These are phyloP conservation scores for Penstemon eatonii DNA, from an alignment of 257 asterid genomes.

Conservation along the genomic window DNA sequence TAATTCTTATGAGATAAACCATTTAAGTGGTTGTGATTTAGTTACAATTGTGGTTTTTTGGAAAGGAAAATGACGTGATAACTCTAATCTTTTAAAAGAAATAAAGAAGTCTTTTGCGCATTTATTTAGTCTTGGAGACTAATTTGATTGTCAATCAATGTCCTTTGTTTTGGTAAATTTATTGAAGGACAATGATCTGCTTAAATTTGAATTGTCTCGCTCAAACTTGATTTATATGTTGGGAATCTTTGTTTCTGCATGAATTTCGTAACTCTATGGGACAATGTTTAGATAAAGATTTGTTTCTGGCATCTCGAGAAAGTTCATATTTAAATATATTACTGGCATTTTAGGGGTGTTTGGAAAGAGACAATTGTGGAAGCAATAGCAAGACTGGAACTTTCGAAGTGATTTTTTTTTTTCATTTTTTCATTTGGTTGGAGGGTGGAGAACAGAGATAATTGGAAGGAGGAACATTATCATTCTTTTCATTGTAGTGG, in stretches of 20 bases:
- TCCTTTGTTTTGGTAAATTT: background rate
- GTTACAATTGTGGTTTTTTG: slow-evolving; percentile 20
- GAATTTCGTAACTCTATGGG: background rate
- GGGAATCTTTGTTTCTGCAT: background rate
- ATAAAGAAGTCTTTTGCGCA: slow-evolving; percentile 15
- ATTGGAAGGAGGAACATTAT: background rate
- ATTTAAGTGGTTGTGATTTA: slow-evolving; percentile 13
- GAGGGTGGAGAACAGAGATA: background rate
- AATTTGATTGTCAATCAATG: background rate
- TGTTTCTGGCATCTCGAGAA: background rate
- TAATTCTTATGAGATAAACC: slow-evolving; percentile 22
- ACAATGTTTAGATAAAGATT: slow-evolving; percentile 4
- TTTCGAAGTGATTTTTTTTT: too few relatives aligned
- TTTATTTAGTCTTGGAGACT: slow-evolving; percentile 3
- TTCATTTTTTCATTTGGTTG: background rate
- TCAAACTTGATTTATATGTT: background rate
- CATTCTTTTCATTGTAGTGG: slow-evolving; percentile 20
- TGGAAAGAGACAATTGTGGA: background rate
- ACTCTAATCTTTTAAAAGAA: slow-evolving; percentile 15
- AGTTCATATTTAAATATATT: too few relatives aligned
- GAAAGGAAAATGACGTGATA: slow-evolving; percentile 1
- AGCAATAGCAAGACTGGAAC: too few relatives aligned
- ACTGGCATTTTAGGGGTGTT: background rate
- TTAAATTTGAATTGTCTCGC: background rate
- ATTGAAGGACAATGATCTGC: background rate